Evolutionary conservation across 2,329 filamentous ascomycete species (phyloP).

Genomic region (Fusarium napiforme): DNA sequence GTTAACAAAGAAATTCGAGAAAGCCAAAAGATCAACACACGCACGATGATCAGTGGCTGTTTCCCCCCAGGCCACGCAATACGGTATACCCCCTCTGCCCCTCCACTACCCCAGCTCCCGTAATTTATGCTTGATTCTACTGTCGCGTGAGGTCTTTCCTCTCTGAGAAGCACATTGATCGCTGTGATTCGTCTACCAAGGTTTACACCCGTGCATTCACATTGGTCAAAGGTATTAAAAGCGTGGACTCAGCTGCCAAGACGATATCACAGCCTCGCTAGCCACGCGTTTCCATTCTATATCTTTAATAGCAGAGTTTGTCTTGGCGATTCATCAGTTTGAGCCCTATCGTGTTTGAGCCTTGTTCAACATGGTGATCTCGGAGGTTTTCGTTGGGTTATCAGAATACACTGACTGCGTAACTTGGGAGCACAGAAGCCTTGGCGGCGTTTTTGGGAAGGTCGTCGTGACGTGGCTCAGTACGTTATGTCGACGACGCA

Average conservation of each 20-base stretch:
- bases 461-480: constrained; percentile 12
- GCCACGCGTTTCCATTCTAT: constrained; percentile 25
- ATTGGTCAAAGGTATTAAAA: background rate
- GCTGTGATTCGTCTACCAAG: constrained; percentile 8
- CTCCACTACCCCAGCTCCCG: constrained; percentile 12
- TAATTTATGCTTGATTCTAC: constrained; percentile 22
- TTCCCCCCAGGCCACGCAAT: constrained; percentile 26
- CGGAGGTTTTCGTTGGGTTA: background rate
- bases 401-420: background rate
- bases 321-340: constrained; percentile 14
- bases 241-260: constrained; percentile 15
- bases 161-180: background rate
- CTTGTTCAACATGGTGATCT: constrained; percentile 1
- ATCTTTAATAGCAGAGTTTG: background rate
- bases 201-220: background rate
- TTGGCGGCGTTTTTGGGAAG: background rate
- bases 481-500: background rate
- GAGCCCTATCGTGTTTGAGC: constrained; percentile 19
- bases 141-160: constrained; percentile 36
- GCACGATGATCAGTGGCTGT: constrained; percentile 24
- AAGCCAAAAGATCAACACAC: background rate
- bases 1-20: background rate
- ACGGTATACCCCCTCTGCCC: no score
- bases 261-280: constrained; percentile 30
- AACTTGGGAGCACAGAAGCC: background rate